phyloP scores from a whole-genome alignment of 805 yeast genomes.

The Hanseniaspora hatyaiensis region DNA sequence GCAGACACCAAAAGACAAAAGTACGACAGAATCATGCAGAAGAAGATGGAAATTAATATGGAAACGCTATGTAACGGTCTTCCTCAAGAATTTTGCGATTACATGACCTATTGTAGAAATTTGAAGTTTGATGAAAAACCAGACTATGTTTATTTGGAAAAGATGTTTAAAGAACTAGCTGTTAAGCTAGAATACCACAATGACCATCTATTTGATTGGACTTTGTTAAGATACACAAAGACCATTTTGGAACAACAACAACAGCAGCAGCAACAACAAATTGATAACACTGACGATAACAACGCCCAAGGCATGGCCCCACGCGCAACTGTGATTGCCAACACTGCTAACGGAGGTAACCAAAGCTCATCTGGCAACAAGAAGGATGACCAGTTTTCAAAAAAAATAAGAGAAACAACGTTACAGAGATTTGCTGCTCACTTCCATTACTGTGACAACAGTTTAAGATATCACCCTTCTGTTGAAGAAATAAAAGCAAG shows the following conservation, averaged over 20 bases:
- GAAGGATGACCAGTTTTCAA: conserved; percentile 27
- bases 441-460: conserved; percentile 28
- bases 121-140: conserved; percentile 93
- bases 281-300: background rate
- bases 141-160: conserved; percentile 78
- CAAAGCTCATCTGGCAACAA: conserved; percentile 17
- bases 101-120: conserved; percentile 78
- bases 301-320: conserved; percentile 15
- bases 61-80: conserved; percentile 81
- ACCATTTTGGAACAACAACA: conserved; percentile 29
- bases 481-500: conserved; percentile 27
- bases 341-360: conserved; percentile 14
- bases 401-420: conserved; percentile 28
- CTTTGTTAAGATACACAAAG: conserved; percentile 39
- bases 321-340: conserved; percentile 19
- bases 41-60: conserved; percentile 80
- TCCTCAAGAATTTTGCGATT: conserved; percentile 80
- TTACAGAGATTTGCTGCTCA: conserved; percentile 30
- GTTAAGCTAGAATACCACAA: conserved; percentile 78
- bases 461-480: conserved; percentile 28
- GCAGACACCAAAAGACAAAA: conserved; percentile 96
- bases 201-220: conserved; percentile 96
- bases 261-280: conserved; percentile 15
- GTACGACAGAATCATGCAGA: conserved; percentile 91
- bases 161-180: conserved; percentile 79